phyloP scores from a whole-genome alignment of 768 basidiomycete species.

The Podaxis mareebaensis region DNA sequence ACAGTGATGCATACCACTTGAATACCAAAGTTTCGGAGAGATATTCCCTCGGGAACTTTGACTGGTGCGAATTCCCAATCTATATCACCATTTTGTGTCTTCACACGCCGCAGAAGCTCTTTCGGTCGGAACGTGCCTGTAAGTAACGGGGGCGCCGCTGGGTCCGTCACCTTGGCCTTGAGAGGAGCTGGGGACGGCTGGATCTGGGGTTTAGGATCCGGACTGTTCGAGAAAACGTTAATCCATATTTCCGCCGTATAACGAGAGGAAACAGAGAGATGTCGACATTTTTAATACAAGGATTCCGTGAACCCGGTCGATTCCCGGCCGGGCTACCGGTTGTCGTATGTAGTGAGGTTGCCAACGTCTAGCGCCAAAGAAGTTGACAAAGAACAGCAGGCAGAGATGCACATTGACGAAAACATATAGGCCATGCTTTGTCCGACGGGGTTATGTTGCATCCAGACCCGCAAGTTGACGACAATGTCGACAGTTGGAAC shows the following conservation, averaged over 20 bases:
- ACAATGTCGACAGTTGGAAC: constrained; percentile 2
- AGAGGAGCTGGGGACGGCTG: neutral
- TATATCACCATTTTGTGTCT: constrained; percentile 18
- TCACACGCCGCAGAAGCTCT: constrained; percentile 38
- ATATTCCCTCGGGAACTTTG: constrained; percentile 79
- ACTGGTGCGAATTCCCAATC: constrained; percentile 71
- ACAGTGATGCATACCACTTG: constrained; percentile 66
- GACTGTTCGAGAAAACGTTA: constrained; percentile 9
- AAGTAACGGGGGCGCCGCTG: constrained; percentile 37
- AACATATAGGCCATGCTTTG: neutral
- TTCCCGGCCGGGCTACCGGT: neutral
- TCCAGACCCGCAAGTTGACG: constrained; percentile 5
- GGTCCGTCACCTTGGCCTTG: constrained; percentile 20
- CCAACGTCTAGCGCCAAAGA: neutral
- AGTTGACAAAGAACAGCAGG: neutral
- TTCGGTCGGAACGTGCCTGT: constrained; percentile 53
- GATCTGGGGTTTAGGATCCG: neutral
- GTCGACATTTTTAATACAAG: constrained; percentile 2
- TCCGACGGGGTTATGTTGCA: constrained; percentile 1
- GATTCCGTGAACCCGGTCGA: neutral
- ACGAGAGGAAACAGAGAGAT: constrained; percentile 1
- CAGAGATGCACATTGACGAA: constrained; percentile 1
- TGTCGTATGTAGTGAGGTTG: neutral
- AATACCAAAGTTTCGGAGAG: constrained; percentile 84
- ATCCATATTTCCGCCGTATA: constrained; percentile 3